A percentile compares a stretch with the other conserved stretches of the same genome.
phyloP scores from a whole-genome alignment of 2,329 filamentous ascomycete species.

The Emericellopsis atlantica region DNA sequence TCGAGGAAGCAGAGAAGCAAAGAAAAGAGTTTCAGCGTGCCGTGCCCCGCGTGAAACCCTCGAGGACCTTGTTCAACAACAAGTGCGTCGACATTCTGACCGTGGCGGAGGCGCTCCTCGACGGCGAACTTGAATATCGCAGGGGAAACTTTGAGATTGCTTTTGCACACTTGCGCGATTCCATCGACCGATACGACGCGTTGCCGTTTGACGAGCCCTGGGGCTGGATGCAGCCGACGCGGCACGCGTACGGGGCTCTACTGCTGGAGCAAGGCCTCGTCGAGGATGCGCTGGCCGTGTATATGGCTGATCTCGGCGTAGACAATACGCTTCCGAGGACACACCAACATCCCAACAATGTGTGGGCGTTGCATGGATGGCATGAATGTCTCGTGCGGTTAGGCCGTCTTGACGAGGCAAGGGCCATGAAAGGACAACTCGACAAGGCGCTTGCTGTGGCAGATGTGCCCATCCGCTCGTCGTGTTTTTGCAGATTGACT shows the following conservation, averaged over 20 bases:
- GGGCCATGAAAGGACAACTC: conserved; percentile 24
- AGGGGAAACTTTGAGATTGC: conserved; percentile 42
- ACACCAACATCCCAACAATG: conserved; percentile 56
- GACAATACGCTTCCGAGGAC: conserved; percentile 49
- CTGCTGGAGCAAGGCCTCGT: conserved; percentile 52
- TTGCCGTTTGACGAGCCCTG: conserved; percentile 64
- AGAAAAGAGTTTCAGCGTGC: conserved; percentile 38
- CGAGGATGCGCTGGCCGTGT: conserved; percentile 42
- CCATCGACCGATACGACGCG: conserved; percentile 46
- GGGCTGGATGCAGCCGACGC: conserved; percentile 67
- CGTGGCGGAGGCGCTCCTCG: conserved; percentile 54
- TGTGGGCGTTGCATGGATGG: conserved; percentile 64
- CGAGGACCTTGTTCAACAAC: conserved; percentile 38
- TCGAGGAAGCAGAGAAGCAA: conserved; percentile 41
- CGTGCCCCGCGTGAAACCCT: conserved; percentile 35
- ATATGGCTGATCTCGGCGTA: conserved; percentile 48
- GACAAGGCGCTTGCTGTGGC: conserved; percentile 35
- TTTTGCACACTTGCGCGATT: conserved; percentile 43
- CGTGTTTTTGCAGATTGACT: conserved; percentile 36
- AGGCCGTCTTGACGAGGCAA: conserved; percentile 14
- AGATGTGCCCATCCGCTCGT: conserved; percentile 43
- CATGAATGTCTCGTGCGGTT: conserved; percentile 51
- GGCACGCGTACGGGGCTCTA: conserved; percentile 59
- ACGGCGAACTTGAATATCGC: conserved; percentile 64
- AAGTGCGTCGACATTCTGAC: conserved; percentile 42